A percentile compares a stretch with the other conserved stretches of the same genome.
Evolutionary conservation across 2,329 filamentous ascomycete genomes (phyloP).

Genomic region (Fusarium sp.): DNA sequence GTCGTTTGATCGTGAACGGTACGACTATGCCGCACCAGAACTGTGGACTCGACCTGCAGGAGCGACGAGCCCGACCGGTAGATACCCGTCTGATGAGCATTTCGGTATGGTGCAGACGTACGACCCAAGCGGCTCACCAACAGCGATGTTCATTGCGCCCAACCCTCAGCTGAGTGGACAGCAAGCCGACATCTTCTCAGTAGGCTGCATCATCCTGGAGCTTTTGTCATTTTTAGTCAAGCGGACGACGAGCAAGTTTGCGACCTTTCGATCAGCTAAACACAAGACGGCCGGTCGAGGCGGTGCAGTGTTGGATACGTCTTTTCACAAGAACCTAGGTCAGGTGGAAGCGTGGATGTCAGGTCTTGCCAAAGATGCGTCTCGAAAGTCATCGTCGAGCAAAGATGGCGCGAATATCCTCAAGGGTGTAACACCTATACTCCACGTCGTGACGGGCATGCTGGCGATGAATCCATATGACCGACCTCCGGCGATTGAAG

Average conservation of each 20-base stretch:
- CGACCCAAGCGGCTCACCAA: slow-evolving; percentile 39
- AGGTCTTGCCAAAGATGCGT: slow-evolving; percentile 66
- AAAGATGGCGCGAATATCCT: slow-evolving; percentile 57
- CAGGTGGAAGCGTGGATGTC: slow-evolving; percentile 76
- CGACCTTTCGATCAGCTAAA: slow-evolving; percentile 71
- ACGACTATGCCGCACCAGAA: slow-evolving; percentile 79
- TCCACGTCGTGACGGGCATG: slow-evolving; percentile 65
- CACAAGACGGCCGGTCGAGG: slow-evolving; percentile 67
- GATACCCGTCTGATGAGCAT: slow-evolving; percentile 49
- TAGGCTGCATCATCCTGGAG: slow-evolving; percentile 78
- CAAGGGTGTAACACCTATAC: slow-evolving; percentile 60
- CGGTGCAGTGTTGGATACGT: slow-evolving; percentile 72
- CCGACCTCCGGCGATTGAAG: slow-evolving; percentile 61
- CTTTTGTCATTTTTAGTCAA: slow-evolving; percentile 75
- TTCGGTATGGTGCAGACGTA: slow-evolving; percentile 49
- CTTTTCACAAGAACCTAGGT: slow-evolving; percentile 75
- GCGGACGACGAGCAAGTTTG: slow-evolving; percentile 71
- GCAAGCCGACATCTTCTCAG: slow-evolving; percentile 75
- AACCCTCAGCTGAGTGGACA: slow-evolving; percentile 61
- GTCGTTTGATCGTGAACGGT: slow-evolving; percentile 72
- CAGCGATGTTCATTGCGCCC: slow-evolving; percentile 49
- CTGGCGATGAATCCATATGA: slow-evolving; percentile 60
- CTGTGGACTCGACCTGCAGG: slow-evolving; percentile 59
- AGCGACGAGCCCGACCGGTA: slow-evolving; percentile 48
- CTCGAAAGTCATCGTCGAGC: slow-evolving; percentile 52